Evolutionary conservation across 2,329 filamentous ascomycete genomes (phyloP).

Genomic region (Botrytis hyacinthi): DNA sequence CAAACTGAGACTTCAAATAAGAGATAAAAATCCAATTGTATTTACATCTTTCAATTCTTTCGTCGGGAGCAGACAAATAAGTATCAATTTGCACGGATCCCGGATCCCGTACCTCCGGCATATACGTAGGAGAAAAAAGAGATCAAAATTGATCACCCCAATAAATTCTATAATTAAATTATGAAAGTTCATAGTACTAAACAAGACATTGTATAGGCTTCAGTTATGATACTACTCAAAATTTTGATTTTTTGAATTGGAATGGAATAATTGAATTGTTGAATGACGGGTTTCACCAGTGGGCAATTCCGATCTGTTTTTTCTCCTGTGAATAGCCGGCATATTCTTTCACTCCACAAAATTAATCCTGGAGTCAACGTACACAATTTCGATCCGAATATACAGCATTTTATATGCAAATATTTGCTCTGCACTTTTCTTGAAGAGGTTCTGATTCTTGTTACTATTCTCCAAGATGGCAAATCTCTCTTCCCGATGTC

Average conservation of each 20-base stretch:
- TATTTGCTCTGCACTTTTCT: neutral
- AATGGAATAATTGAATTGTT: neutral
- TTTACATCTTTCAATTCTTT: neutral
- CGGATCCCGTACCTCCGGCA: neutral
- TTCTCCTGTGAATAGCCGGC: neutral
- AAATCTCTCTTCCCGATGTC: constrained; percentile 19
- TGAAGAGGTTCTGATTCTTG: neutral
- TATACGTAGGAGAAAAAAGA: neutral
- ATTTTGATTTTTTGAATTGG: neutral
- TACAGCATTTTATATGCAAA: neutral
- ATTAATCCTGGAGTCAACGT: neutral
- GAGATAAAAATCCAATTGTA: neutral
- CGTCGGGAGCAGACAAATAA: neutral
- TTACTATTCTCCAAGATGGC: neutral
- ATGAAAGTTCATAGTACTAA: neutral
- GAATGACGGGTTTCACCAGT: neutral
- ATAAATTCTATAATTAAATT: neutral
- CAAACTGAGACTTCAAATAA: neutral
- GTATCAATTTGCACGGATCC: neutral
- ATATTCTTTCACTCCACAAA: neutral
- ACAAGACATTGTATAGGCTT: neutral
- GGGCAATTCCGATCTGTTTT: neutral
- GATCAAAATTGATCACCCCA: neutral
- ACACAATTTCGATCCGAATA: neutral
- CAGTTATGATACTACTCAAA: neutral